These are phyloP conservation scores for Kodamaea ohmeri DNA, from an alignment of 1,139 yeast species.

Conservation along the genomic window DNA sequence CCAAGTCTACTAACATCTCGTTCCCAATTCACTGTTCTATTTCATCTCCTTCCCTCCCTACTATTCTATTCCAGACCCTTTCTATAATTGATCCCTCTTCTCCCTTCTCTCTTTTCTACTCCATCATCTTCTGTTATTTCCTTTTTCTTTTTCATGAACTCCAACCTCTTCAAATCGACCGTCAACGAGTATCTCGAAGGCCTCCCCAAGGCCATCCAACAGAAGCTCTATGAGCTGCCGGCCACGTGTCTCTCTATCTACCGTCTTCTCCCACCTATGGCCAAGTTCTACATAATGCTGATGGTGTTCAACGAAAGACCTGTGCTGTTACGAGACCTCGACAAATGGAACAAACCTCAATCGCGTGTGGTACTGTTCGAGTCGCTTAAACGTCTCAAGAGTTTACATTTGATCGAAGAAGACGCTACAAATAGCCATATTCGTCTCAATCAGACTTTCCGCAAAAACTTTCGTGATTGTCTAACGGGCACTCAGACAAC, in stretches of 20 bases:
- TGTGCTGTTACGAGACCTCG: slow-evolving; percentile 63
- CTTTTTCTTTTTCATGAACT: slow-evolving; percentile 24
- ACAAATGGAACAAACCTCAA: slow-evolving; percentile 69
- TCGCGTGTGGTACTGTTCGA: slow-evolving; percentile 62
- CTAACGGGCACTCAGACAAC: slow-evolving; percentile 70
- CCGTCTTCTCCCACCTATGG: slow-evolving; percentile 81
- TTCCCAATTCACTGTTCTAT: background rate
- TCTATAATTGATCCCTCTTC: too few species aligned
- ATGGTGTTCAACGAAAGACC: slow-evolving; percentile 82
- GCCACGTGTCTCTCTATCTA: slow-evolving; percentile 93
- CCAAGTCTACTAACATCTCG: too few species aligned
- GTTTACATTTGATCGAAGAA: slow-evolving; percentile 74
- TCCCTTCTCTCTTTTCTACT: too few species aligned
- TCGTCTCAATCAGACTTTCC: slow-evolving; percentile 69
- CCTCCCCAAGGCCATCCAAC: slow-evolving; percentile 79
- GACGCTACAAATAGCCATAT: slow-evolving; percentile 52
- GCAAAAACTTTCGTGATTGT: slow-evolving; percentile 75
- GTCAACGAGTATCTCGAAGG: slow-evolving; percentile 90
- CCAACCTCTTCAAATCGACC: slow-evolving; percentile 61
- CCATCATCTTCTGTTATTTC: background rate
- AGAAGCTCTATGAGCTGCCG: slow-evolving; percentile 72
- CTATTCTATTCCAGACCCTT: too few species aligned
- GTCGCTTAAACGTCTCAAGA: slow-evolving; percentile 72
- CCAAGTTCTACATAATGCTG: slow-evolving; percentile 84
- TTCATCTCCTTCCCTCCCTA: background rate